Evolutionary conservation across 2,329 filamentous ascomycete genomes (phyloP), one percentile per base, ranked within the genome.

Genomic region (Fusarium verrucosum): DNA sequence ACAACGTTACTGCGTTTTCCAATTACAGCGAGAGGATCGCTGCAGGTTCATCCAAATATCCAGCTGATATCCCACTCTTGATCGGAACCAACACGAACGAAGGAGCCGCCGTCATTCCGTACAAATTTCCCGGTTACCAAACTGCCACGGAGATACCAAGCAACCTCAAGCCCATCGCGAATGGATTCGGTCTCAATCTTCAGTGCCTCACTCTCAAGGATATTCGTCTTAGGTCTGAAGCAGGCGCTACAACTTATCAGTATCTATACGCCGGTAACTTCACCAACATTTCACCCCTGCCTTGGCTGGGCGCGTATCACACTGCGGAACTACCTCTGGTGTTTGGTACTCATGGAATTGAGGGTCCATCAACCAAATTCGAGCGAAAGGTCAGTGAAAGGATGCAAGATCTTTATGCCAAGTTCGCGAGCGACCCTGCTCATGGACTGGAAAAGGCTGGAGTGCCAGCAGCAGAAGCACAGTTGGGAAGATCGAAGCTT

Each of bases 221-320:
- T 6, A 37, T 25, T 2, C 47, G 46, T 5, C 32, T 66, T 4
- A 60, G 65, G 2, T 50, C 46, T 7, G n/a, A 51, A 28, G 46
- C 23, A 9, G 65, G 65, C 3, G 61, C 65, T 7, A 58, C 4
- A 13, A 68, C 65, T 0, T 63, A 66, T 5, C 61, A 68, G 10
- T 68, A 68, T 9, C 40, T 66, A 11, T 68, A 68, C 16, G 65
- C 50, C 0, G 65, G 65, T 2, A 68, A 68, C 16, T 68, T 68
- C 10, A 68, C 65, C 5, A 66, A 68, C 7, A 43, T 68, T 7
- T 68, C 65, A 16, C 65, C 65, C 22, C 22, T 68, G 1, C 57
- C 57, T 0, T 68, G 65, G 65, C 13, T 68, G 4, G 65, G 65
- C 1, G 65, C 65, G 1, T 68, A 68, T 4, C 65, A 68, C 16